Evolutionary conservation across 1,139 yeast genomes (phyloP), one percentile per base, ranked within the genome.

Genomic region (Suhomyces chickasaworum): DNA sequence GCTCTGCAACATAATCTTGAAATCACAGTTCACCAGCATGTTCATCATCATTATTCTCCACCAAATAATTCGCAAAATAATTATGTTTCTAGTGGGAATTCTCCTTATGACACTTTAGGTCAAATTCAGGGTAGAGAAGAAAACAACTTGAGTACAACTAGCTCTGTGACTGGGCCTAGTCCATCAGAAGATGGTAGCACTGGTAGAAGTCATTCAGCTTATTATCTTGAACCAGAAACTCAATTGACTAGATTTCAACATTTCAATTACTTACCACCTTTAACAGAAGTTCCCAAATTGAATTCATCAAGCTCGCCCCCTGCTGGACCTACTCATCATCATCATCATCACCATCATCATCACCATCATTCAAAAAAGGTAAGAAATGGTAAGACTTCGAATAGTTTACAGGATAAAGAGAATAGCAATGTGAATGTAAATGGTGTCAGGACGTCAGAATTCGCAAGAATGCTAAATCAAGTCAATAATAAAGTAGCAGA

Each of bases 11-110:
- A 80, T 53, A 77, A 81, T 25, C 73, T 87, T 47, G 77, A 81
- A 46, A 75, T 89, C 9, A 83, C 89, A 4, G 80, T 89, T 15
- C 96, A 89, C 65, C 96, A 89, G 61, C 96, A 89, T 64, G 84
- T 88, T 43, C 89, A 86, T 58, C 88, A 85, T 59, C 86, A 81
- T 60, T 81, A 81, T 58, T 65, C 75, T 2, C 73, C 79, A 1
- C 71, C 66, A 3, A 64, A 63, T 39, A 29, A n/a, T 7, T 43
- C 20, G 3, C 50, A 36, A n/a, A 65, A 16, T 9, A 16, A 27
- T 8, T 15, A 20, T 27, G 16, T 44, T 2, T 16, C 41, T 12
- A 35, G 35, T 20, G 21, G 31, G 13, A 25, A 44, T 6, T 41
- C 49, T 8, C 48, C 47, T 2, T 39, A 29, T 12, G 32, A 42